phyloP scores from a whole-genome alignment of 345 rosid genomes.

The Citrus unshiu region DNA sequence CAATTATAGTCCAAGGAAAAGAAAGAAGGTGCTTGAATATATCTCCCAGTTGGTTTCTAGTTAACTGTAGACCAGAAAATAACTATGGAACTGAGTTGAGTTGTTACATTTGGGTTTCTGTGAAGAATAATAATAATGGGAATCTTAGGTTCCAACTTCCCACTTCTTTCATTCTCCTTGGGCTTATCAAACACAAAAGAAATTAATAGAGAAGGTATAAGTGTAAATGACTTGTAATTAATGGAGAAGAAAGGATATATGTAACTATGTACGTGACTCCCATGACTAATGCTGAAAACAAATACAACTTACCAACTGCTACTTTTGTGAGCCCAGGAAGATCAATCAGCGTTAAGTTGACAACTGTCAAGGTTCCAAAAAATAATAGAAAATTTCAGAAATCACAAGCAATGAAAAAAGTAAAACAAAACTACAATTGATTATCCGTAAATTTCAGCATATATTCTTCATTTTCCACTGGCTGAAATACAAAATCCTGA shows the following conservation, averaged over 20 bases:
- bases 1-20: neutral
- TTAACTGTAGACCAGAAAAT: constrained; percentile 1
- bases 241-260: neutral
- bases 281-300: neutral
- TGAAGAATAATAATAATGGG: neutral
- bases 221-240: neutral
- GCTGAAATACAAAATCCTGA: neutral
- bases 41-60: neutral
- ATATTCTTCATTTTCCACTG: neutral
- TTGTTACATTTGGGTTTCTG: neutral
- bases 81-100: neutral
- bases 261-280: neutral
- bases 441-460: neutral
- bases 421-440: neutral
- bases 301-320: constrained; percentile 74
- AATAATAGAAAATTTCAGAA: neutral
- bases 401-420: neutral
- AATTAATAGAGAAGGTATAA: neutral
- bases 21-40: neutral
- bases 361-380: constrained; percentile 58
- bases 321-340: constrained; percentile 99
- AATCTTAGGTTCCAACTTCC: neutral
- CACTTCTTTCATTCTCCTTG: neutral
- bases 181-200: neutral
- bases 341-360: constrained; percentile 92